Evolutionary conservation across 1,284 basidiomycete genomes (phyloP), one percentile per base, ranked within the genome.

Genomic region (Puccinia triticina): DNA sequence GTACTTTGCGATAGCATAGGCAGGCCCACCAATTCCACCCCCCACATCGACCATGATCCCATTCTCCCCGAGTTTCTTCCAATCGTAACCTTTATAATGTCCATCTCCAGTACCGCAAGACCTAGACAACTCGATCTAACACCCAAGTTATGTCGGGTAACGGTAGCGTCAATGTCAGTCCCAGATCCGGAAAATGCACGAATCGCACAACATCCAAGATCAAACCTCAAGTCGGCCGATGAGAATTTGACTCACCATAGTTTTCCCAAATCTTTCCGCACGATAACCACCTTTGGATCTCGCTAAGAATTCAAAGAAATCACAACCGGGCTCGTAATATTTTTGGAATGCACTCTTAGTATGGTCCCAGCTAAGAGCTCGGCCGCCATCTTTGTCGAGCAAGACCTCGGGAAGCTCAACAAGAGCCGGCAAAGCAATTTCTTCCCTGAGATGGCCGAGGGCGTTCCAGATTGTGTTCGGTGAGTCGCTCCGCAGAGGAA

Each of bases 21-120:
- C 46, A 26, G 71, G 16, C n/a, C 16, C 29, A 50, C 71, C 71
- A 32, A 73, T 55, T 26, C 71, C 71, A 34, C 71, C 71, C 2
- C 71, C 71, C 8, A 73, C 71, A 73, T 73, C 71, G 21, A 73
- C 32, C 21, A 73, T 18, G 48, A 23, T 55, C 10, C 71, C 71
- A 8, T 50, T 73, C 1, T n/a, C 2, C 18, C 40, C 48, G 12
- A 73, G 71, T 14, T 73, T 73, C 8, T 50, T 26, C 71, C 71
- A 73, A 26, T 73, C 71, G 21, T 32, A 73, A 32, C 40, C 18
- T 55, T 73, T 73, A 23, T 50, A 73, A 11, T 23, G 40, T 29
- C 8, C 5, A 12, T 2, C 10, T 2, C 48, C 71, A 4, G 32
- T 34, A 12, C 71, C 71, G 12, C 4, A 11, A 4, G 48, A 40